Evolutionary conservation across 768 basidiomycete genomes (phyloP), one percentile per base, ranked within the genome.

Genomic region (Leccinum subgranulosum): DNA sequence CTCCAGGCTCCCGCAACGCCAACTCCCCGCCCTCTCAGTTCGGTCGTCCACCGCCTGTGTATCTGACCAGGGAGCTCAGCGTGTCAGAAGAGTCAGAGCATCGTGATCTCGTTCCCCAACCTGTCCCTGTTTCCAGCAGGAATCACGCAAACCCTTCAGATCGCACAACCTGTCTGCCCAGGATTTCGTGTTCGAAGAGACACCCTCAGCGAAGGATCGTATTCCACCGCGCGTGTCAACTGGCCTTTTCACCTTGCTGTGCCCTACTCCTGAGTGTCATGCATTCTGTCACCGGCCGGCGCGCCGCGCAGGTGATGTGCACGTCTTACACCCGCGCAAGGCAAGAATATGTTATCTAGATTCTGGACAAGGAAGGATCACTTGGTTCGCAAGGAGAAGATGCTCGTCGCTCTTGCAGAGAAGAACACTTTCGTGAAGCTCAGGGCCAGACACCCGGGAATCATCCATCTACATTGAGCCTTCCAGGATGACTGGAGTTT

Each of bases 321-420:
- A 86, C 79, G 47, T 80, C 75, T 34, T 77, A 84, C 56, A 69
- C 77, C 41, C 70, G 76, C 46, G 84, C 85, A 17, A 79, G 84
- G 23, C 81, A 86, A 57, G 75, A 81, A 47, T 91, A 88, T 66
- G 89, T 90, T 6, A 79, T 91, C 66, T 92, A 92, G 73, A 82
- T 91, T 17, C 78, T 94, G 53, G 90, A 92, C 74, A 95, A 95
- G 77, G 83, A 95, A 95, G 77, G 83, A 80, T 36, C 90, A 93
- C 69, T 79, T 95, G 51, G 81, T 85, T 56, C 82, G 86, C 68
- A 87, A 91, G 66, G 85, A 89, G 68, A 91, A 91, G 71, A 82
- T 86, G 66, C 79, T 81, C 27, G 87, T 88, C 29, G 91, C 88
- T n/a, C 77, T 84, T 31, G 82, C 88, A 0, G 93, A 95, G 76